Base-by-base conservation (phyloP, 2,329 filamentous ascomycete genomes). In the Huntiella bhutanensis region DNA sequence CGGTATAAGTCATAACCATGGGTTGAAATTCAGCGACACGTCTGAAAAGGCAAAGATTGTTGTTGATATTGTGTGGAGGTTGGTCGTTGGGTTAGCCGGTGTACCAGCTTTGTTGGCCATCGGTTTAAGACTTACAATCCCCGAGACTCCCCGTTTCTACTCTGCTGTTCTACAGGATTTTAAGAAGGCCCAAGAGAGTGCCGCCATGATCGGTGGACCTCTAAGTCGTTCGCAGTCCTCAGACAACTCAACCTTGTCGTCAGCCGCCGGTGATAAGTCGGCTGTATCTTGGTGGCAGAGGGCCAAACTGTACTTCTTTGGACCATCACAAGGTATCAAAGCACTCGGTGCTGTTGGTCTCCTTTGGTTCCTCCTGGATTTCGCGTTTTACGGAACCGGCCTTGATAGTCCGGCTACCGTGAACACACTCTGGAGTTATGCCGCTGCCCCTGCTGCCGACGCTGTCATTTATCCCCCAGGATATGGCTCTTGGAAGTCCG, bases 311-410 rank as follows among this genome's bases (percentile, higher is more conserved):
- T 54, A 54, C 51, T 49, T 51, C n/a, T 41, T 22, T 28, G 47
- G 50, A 3, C 49, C 52, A 4, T 43, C 51, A 12, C 33, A 49
- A 53, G 59, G 15, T 58, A 60, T 54, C 58, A 57, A 60, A 52
- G 54, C 62, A 45, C 53, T 65, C 6, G 50, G 61, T 8, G 59
- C 58, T 28, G 69, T 69, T 2, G 64, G 66, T 0, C 55, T 65
- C 33, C 60, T 64, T 40, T 73, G 70, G 70, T 62, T 71, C 12
- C 59, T 73, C 1, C 58, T 73, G n/a, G 70, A 73, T 42, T 61
- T 73, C 46, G 67, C 65, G 1, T 73, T 71, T 48, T 73, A 73
- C 50, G 69, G 69, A 5, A 64, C 71, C 46, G 66, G 65, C 2
- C 58, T 72, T 12, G 67, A 66, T 49, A 64, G 63, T 41, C 56